These are phyloP conservation scores for Serendipita indica DNA, from an alignment of 768 basidiomycete genomes.

Conservation along the genomic window DNA sequence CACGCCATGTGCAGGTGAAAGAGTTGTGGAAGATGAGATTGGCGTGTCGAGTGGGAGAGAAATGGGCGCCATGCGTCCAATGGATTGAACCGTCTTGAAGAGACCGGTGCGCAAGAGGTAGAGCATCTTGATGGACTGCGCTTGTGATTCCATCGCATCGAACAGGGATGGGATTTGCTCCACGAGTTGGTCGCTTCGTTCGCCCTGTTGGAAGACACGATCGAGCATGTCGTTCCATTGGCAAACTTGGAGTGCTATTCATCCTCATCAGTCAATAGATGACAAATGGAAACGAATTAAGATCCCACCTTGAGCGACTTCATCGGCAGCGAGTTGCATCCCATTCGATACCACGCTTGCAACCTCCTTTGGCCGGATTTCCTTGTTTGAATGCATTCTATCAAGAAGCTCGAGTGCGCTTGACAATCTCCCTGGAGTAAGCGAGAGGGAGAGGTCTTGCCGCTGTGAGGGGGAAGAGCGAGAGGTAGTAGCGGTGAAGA, in stretches of 20 bases:
- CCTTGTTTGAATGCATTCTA: neutral
- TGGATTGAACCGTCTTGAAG: slow-evolving; percentile 5
- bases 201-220: slow-evolving; percentile 4
- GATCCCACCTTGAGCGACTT: neutral
- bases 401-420: neutral
- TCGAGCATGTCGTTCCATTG: slow-evolving; percentile 4
- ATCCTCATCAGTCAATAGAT: neutral
- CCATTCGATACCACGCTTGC: neutral
- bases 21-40: neutral
- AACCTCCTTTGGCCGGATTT: neutral
- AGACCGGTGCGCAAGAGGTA: neutral
- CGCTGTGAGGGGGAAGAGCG: neutral
- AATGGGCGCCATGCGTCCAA: neutral
- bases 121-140: neutral
- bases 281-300: neutral
- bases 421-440: neutral
- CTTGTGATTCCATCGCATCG: neutral
- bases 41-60: neutral
- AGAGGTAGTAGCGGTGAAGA: neutral
- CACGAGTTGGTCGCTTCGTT: neutral
- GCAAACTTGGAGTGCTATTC: slow-evolving; percentile 1
- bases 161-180: neutral
- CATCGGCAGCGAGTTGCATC: neutral
- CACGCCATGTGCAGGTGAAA: neutral
- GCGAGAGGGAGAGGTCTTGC: neutral